Percentiles rank a stretch among this genome's conserved stretches.
These are phyloP conservation scores for Fusarium illudens DNA, from an alignment of 2,329 filamentous ascomycete genomes.

Conservation along the genomic window DNA sequence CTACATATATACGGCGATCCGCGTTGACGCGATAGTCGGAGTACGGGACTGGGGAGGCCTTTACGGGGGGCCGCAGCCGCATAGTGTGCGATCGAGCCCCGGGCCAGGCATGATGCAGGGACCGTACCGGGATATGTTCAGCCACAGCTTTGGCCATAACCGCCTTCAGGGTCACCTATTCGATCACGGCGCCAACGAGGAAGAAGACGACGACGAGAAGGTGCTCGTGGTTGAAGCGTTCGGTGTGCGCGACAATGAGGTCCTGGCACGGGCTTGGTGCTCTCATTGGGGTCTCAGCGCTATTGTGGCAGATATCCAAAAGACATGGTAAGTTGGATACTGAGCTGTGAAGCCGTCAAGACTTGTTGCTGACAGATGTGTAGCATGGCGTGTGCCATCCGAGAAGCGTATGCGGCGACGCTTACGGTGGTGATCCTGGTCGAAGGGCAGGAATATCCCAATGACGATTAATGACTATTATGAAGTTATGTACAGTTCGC, in stretches of 20 bases:
- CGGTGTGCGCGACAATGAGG: conserved; percentile 78
- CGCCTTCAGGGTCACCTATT: conserved; percentile 24
- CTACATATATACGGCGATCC: conserved; percentile 67
- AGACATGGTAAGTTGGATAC: conserved; percentile 66
- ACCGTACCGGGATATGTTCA: conserved; percentile 40
- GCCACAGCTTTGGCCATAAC: conserved; percentile 35
- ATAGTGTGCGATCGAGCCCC: conserved; percentile 49
- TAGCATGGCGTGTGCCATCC: conserved; percentile 76
- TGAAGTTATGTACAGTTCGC: conserved; percentile 33
- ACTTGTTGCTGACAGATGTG: conserved; percentile 17
- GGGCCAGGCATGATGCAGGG: conserved; percentile 42
- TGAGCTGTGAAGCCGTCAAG: background rate
- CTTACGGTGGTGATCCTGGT: conserved; percentile 76
- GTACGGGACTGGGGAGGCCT: conserved; percentile 71
- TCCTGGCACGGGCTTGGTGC: conserved; percentile 80
- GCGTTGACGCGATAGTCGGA: conserved; percentile 70
- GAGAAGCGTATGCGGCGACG: conserved; percentile 78
- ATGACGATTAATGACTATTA: conserved; percentile 50
- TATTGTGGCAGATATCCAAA: conserved; percentile 72
- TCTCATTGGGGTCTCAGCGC: conserved; percentile 78
- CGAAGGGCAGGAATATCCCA: conserved; percentile 56
- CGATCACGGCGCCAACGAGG: conserved; percentile 44
- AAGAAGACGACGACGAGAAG: conserved; percentile 65
- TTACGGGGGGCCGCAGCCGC: conserved; percentile 44
- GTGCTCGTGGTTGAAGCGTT: conserved; percentile 78